These are phyloP conservation scores for Aegilops speltoides DNA, from an alignment of 176 grass and related monocot genomes.

Conservation along the genomic window DNA sequence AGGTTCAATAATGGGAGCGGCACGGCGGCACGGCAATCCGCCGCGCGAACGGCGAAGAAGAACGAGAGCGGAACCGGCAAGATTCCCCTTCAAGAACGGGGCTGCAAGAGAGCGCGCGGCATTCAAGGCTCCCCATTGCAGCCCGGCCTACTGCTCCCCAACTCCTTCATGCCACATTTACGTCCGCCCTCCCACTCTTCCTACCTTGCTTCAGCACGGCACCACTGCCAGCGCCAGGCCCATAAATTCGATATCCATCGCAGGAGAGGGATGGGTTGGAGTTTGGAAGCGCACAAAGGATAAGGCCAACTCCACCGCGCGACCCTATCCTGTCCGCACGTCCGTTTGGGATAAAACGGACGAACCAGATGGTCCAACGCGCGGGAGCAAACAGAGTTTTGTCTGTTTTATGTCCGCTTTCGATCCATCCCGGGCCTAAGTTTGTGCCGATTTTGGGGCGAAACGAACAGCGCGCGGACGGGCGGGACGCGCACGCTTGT, in stretches of 20 bases:
- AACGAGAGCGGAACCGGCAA: neutral
- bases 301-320: too few relatives aligned
- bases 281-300: neutral
- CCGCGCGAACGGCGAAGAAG: neutral
- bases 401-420: too few relatives aligned
- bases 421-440: too few relatives aligned
- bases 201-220: neutral
- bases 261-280: neutral
- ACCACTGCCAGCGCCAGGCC: neutral
- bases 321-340: too few relatives aligned
- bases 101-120: neutral
- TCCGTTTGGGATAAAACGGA: too few relatives aligned
- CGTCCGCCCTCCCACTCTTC: neutral
- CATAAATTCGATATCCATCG: slow-evolving; percentile 10
- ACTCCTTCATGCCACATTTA: neutral
- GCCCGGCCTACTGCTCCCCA: neutral
- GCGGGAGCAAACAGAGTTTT: too few relatives aligned
- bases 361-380: too few relatives aligned
- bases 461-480: too few relatives aligned
- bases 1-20: neutral
- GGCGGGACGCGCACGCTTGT: too few relatives aligned
- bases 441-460: too few relatives aligned
- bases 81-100: neutral
- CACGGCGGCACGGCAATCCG: neutral
- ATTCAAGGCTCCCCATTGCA: slow-evolving; percentile 13